Conservation (phyloP, 2,329 filamentous ascomycete species). For the Pochonia chlamydosporia region DNA sequence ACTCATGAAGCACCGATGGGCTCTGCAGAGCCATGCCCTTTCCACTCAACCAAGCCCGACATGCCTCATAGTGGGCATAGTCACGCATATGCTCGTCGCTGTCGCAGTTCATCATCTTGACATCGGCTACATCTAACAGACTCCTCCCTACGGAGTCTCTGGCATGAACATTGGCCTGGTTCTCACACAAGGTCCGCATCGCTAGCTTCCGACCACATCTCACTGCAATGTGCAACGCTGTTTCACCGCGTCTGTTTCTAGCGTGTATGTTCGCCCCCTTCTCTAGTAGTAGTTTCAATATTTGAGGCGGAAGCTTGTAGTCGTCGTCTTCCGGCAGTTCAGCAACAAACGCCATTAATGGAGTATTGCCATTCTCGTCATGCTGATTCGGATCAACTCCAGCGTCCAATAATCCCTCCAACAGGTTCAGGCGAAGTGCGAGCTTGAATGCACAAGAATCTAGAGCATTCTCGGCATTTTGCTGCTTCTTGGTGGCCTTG, state of each 20-base stretch:
- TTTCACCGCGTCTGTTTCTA: slow-evolving; percentile 49
- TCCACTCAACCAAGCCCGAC: slow-evolving; percentile 39
- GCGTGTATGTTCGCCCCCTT: slow-evolving; percentile 40
- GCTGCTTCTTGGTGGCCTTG: slow-evolving; percentile 7
- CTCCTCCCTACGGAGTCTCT: slow-evolving; percentile 38
- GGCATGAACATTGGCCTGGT: slow-evolving; percentile 41
- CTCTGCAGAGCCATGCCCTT: slow-evolving; percentile 28
- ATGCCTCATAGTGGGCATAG: slow-evolving; percentile 39
- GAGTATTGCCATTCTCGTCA: slow-evolving; percentile 44
- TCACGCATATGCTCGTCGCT: slow-evolving; percentile 23
- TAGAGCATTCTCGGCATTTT: slow-evolving; percentile 21
- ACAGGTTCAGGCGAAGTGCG: slow-evolving; percentile 18
- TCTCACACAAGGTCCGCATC: slow-evolving; percentile 37
- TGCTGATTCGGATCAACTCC: slow-evolving; percentile 47
- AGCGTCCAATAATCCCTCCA: slow-evolving; percentile 25
- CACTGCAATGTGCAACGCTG: slow-evolving; percentile 48
- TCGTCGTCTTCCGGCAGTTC: slow-evolving; percentile 46
- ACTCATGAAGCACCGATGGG: slow-evolving; percentile 35
- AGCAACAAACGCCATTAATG: slow-evolving; percentile 49
- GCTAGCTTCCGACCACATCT: slow-evolving; percentile 48
- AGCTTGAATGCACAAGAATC: slow-evolving; percentile 28
- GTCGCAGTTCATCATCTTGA: slow-evolving; percentile 25
- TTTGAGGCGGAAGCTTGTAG: slow-evolving; percentile 38
- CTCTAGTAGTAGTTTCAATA: slow-evolving; percentile 37
- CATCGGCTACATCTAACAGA: slow-evolving; percentile 40